Base-by-base conservation (phyloP, 768 basidiomycete species). In the Leccinum subgranulosum region DNA sequence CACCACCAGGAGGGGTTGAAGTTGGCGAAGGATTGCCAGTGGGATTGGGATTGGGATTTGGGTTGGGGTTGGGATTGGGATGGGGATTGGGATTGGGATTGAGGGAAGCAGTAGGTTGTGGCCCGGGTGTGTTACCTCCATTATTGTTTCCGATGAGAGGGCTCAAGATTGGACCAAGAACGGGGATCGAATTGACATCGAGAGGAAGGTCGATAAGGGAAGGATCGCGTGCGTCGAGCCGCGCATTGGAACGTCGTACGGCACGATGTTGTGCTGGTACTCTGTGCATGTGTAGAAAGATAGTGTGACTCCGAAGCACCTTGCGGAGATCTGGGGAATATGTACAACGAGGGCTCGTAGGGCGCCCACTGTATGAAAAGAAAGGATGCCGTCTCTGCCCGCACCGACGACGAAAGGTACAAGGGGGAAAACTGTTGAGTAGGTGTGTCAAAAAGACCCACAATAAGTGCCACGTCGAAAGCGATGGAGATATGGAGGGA, bases 201-300 rank as follows among this genome's bases (percentile, higher is more conserved):
- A 77, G 59, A 31, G 76, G 70, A 3, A 78, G 63, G 34, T 73
- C 71, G 41, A 77, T 66, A 59, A 77, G 75, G 2, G 71, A 60
- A 34, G 78, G 77, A 17, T 72, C 70, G 58, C 80, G 78, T 49
- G 69, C 71, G 10, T 74, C 63, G 33, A 76, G 67, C 25, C 52
- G 59, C 47, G 17, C 43, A 21, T 62, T 28, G 41, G 51, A 60
- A 39, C 58, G 63, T 15, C 39, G 47, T 19, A 65, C 21, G 31
- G 43, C 52, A 33, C 51, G 66, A 47, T 59, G 65, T 43, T 54
- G 59, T 27, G 29, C 43, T 29, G 57, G 11, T n/a, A 31, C 10
- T 31, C 39, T 45, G 5, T 39, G 62, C 69, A 70, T 70, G 48
- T 27, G 49, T 25, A 41, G 25, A 45, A 39, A 11, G 57, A 57